Percentiles rank a stretch among this genome's conserved stretches.
phyloP scores from a whole-genome alignment of 2,329 filamentous ascomycete genomes.

The Neofusicoccum laricinum region DNA sequence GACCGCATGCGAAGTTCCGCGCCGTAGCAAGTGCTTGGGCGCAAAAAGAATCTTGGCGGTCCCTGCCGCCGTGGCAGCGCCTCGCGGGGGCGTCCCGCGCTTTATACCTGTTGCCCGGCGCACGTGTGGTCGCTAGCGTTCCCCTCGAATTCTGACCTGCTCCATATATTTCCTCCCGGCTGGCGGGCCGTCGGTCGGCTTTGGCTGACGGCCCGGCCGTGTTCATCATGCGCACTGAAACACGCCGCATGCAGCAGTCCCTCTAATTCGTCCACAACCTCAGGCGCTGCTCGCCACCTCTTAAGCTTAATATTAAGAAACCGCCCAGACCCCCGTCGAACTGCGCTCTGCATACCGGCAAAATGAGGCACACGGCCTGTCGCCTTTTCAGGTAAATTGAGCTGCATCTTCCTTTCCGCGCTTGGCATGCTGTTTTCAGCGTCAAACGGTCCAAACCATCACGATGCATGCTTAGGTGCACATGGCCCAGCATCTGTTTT shows the following conservation, averaged over 20 bases:
- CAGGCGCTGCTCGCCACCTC: not conserved
- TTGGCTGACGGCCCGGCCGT: slow-evolving; percentile 1
- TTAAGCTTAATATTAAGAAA: slow-evolving; percentile 14
- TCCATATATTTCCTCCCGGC: not conserved
- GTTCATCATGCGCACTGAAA: slow-evolving; percentile 1
- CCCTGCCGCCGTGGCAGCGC: not conserved
- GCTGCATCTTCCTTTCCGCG: not conserved
- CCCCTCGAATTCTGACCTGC: not conserved
- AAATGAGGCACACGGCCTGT: not conserved
- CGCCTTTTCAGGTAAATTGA: not conserved
- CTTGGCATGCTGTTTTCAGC: not conserved
- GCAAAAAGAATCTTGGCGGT: not conserved
- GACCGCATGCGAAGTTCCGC: not conserved
- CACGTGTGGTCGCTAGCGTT: not conserved
- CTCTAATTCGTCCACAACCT: not conserved
- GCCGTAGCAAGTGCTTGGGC: not conserved
- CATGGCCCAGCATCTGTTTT: not conserved
- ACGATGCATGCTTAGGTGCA: not conserved
- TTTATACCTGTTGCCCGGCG: not conserved
- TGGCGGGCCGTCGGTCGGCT: slow-evolving; percentile 7
- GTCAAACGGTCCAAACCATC: not conserved
- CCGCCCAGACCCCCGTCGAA: not conserved
- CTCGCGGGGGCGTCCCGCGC: not conserved
- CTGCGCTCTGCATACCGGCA: not conserved
- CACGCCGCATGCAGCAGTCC: not conserved